Evolutionary conservation across 179 eudicot species (phyloP), one percentile per base, ranked within the genome.

Genomic region (Carnegiea gigantea): DNA sequence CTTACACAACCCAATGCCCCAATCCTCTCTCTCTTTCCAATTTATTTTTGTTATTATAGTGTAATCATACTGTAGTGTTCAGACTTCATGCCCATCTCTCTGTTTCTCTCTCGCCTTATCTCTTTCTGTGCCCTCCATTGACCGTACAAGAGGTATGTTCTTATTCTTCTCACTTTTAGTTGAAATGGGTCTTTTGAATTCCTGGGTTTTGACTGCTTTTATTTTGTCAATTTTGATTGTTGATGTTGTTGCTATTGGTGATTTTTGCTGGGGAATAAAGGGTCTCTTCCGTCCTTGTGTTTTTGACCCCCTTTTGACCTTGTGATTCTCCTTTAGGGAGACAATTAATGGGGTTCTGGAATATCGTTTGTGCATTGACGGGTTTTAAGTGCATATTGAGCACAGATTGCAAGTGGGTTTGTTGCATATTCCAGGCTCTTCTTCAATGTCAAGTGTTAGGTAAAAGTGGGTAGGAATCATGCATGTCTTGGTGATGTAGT

Each of bases 51-150:
- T 64, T 4, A 6, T 38, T 38, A 6, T 38, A 24, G 5, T 64
- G 20, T 28, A 28, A 28, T 28, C 2, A 33, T 26, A 23, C 30
- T 65, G 6, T 65, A 65, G 36, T 65, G 36, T 65, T 65, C 36
- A 65, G 21, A 9, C 33, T 65, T 65, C 70, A 67, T 28, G 28
- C 72, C 72, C 36, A 21, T 60, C 14, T 59, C 23, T 72, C 36
- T 82, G 17, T 44, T 5, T 60, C 40, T 59, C 26, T 30, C 64
- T 60, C 10, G n/a, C 53, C 28, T 40, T 51, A 18, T 40, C 36
- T 70, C 17, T 75, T 53, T 70, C 79, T 59, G 53, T 73, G 26
- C 82, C 78, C 33, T 73, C 72, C 72, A 60, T 71, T 79, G 68
- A 36, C 76, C 53, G 11, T 23, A 43, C 20, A 48, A n/a, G 62